A percentile compares a stretch with the other conserved stretches of the same genome.
phyloP scores from a whole-genome alignment of 2,329 filamentous ascomycete genomes.

The Neofusicoccum laricinum region DNA sequence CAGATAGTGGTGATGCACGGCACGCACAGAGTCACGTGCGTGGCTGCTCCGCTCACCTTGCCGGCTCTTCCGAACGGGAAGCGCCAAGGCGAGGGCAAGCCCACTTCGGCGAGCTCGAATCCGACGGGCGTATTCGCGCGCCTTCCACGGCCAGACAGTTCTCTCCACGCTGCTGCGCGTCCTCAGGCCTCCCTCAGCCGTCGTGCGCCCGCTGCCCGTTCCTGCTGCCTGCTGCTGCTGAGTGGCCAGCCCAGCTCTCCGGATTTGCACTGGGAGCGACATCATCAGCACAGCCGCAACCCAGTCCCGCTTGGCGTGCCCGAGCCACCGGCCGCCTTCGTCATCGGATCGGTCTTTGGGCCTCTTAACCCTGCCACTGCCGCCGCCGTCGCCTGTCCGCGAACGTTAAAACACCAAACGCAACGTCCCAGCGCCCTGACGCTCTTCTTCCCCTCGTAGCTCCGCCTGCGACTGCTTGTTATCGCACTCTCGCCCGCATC shows the following conservation, averaged over 20 bases:
- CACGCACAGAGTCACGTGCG: not conserved
- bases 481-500: not conserved
- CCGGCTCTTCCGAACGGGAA: not conserved
- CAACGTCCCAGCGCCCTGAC: not conserved
- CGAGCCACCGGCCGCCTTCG: slow-evolving; percentile 5
- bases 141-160: not conserved
- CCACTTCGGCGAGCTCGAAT: not conserved
- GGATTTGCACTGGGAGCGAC: slow-evolving; percentile 3
- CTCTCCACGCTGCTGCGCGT: not conserved
- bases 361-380: slow-evolving; percentile 2
- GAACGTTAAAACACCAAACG: not conserved
- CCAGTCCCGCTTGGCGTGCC: not conserved
- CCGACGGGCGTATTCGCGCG: not conserved
- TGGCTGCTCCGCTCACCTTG: not conserved
- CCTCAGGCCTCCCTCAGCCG: not conserved
- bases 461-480: not conserved
- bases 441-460: not conserved
- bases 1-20: slow-evolving; percentile 7
- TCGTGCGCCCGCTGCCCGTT: not conserved
- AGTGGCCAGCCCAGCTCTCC: not conserved
- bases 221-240: not conserved
- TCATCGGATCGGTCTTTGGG: not conserved
- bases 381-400: slow-evolving; percentile 4
- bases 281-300: not conserved
- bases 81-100: not conserved